Percentiles rank a stretch among this genome's conserved stretches.
Conservation (phyloP, 345 rosid species). For the Eucalyptus cloeziana region DNA sequence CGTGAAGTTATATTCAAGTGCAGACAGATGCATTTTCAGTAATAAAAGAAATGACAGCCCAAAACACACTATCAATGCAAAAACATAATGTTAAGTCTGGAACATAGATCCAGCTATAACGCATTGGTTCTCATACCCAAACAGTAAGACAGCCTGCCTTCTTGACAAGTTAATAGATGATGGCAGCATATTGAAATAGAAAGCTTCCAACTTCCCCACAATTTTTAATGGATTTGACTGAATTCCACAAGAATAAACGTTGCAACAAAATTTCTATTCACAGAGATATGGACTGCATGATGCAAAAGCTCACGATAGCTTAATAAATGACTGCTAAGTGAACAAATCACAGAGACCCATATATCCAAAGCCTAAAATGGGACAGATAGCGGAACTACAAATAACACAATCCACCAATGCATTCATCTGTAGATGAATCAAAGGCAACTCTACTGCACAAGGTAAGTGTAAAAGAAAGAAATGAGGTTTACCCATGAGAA, state of each 20-base stretch:
- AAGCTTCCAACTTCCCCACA: neutral
- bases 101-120: neutral
- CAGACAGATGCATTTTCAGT: neutral
- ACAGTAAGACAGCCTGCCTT: neutral
- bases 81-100: neutral
- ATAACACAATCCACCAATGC: neutral
- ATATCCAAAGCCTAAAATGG: neutral
- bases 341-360: neutral
- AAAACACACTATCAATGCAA: neutral
- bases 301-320: neutral
- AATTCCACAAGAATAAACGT: neutral
- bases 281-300: neutral
- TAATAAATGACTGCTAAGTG: neutral
- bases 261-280: neutral
- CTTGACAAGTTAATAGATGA: neutral
- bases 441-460: neutral
- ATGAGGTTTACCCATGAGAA: constrained; percentile 87
- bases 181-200: neutral
- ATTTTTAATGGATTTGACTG: neutral
- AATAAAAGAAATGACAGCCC: neutral
- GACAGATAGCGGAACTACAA: neutral
- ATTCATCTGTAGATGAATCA: neutral
- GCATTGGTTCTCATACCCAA: neutral
- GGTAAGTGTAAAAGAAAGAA: neutral
- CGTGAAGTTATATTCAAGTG: neutral